Base-by-base conservation (phyloP, 192 early-diverging fungal genomes). In the Podila epicladia region DNA sequence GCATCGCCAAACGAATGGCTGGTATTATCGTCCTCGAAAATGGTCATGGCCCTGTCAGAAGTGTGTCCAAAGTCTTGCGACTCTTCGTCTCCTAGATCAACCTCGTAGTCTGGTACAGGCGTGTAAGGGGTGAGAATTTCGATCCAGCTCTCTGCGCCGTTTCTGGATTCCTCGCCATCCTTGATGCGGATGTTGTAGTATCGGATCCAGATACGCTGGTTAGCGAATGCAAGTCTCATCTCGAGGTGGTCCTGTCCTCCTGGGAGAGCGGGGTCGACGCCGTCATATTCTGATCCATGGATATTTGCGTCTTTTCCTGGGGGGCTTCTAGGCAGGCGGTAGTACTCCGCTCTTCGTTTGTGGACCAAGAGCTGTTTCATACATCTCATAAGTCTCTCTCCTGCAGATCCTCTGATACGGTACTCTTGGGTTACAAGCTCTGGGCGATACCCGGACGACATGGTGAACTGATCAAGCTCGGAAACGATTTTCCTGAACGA, bases 141-240 rank as follows among this genome's bases (percentile, higher is more conserved):
- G 1, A 48, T 11, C 77, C 77, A 80, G 15, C 58, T 72, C 49
- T 80, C 77, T 6, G 65, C 55, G 1, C 77, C 77, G n/a, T 80
- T 73, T 62, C n/a, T 80, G 57, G 62, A 65, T 28, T 80, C 77
- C 19, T 68, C 6, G 13, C 71, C 67, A 49, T 73, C 77, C 28
- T 72, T 68, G 71, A 80, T 65, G 48, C 71, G 70, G 38, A 72
- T 65, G 45, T 80, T 80, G 35, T 80, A 80, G 48, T 69, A 69
- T 38, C 71, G 65, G 51, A 80, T 63, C 77, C 77, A 80, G 31
- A 80, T 53, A 31, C 67, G 58, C 24, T 73, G 29, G 13, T 80
- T 57, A 19, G 58, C 1, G 33, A 45, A 80, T 13, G 71, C 59
- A 15, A 80, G 45, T 37, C 67, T 68, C 77, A 80, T 65, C 66